phyloP scores from a whole-genome alignment of 192 early-diverging fungal species.

The Rhizoclosmatium globosum region DNA sequence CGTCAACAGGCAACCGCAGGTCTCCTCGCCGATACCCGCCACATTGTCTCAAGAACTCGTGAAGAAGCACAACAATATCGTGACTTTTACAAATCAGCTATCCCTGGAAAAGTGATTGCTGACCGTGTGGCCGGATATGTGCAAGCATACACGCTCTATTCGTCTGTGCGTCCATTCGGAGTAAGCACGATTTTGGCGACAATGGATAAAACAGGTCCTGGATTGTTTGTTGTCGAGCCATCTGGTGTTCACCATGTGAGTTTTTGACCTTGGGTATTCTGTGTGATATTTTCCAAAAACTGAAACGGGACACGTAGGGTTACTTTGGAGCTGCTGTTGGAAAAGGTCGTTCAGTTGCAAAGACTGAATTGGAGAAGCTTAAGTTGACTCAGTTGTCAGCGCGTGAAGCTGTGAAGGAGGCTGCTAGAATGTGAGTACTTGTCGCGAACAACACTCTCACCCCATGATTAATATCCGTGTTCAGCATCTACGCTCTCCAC shows the following conservation, averaged over 20 bases:
- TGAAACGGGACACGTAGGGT: slow-evolving; percentile 63
- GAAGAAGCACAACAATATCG: slow-evolving; percentile 92
- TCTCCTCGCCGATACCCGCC: slow-evolving; percentile 89
- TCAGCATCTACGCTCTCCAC: slow-evolving; percentile 91
- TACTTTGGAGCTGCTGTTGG: slow-evolving; percentile 95
- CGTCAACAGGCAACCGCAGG: slow-evolving; percentile 82
- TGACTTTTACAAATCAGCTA: slow-evolving; percentile 80
- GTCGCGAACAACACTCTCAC: not conserved
- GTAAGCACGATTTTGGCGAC: slow-evolving; percentile 82
- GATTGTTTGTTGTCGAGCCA: slow-evolving; percentile 95
- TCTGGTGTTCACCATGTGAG: slow-evolving; percentile 93
- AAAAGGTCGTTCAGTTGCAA: slow-evolving; percentile 96
- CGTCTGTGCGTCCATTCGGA: slow-evolving; percentile 94
- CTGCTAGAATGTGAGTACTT: slow-evolving; percentile 83
- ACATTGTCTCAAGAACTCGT: slow-evolving; percentile 87
- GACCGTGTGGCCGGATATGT: slow-evolving; percentile 93
- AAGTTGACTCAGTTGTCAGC: slow-evolving; percentile 81
- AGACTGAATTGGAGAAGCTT: slow-evolving; percentile 99
- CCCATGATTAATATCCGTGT: slow-evolving; percentile 5
- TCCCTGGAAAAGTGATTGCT: slow-evolving; percentile 93
- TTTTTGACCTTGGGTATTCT: not conserved
- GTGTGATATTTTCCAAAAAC: not conserved
- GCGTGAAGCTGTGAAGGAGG: slow-evolving; percentile 91
- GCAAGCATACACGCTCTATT: slow-evolving; percentile 97
- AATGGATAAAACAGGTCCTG: slow-evolving; percentile 82